Conservation (phyloP, 257 asterid species). For the Lavandula angustifolia region DNA sequence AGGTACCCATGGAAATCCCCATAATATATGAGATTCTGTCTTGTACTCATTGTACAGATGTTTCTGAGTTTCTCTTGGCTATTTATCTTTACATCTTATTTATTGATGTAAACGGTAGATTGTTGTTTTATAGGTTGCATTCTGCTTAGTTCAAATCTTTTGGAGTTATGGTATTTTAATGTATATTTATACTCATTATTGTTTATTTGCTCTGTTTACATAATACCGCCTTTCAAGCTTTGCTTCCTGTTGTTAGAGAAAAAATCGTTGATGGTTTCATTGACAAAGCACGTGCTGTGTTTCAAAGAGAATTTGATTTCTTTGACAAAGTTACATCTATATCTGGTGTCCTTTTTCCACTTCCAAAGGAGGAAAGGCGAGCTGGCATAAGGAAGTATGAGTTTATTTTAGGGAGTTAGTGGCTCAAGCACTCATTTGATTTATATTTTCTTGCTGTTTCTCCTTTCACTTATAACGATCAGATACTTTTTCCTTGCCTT, state of each 20-base stretch:
- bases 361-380: constrained; percentile 94
- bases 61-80: no score
- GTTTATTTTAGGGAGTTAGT: no score
- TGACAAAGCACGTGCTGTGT: constrained; percentile 71
- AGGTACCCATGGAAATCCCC: no score
- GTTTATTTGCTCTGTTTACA: constrained; percentile 39
- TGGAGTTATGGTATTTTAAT: no score
- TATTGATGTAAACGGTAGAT: no score
- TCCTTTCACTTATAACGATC: constrained; percentile 15
- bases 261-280: constrained; percentile 80
- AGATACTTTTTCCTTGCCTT: constrained; percentile 20
- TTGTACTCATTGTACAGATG: no score
- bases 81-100: no score
- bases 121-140: no score
- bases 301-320: constrained; percentile 90
- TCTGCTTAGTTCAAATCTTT: no score
- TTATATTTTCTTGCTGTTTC: constrained; percentile 24
- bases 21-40: no score
- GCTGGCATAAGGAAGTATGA: constrained; percentile 91
- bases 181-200: neutral
- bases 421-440: no score
- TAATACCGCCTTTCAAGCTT: constrained; percentile 68
- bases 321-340: constrained; percentile 98
- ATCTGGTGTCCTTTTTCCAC: constrained; percentile 89
- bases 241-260: constrained; percentile 83